A percentile compares a stretch with the other conserved stretches of the same genome.
These are phyloP conservation scores for Multifurca ochricompacta DNA, from an alignment of 768 basidiomycete genomes.

Conservation along the genomic window DNA sequence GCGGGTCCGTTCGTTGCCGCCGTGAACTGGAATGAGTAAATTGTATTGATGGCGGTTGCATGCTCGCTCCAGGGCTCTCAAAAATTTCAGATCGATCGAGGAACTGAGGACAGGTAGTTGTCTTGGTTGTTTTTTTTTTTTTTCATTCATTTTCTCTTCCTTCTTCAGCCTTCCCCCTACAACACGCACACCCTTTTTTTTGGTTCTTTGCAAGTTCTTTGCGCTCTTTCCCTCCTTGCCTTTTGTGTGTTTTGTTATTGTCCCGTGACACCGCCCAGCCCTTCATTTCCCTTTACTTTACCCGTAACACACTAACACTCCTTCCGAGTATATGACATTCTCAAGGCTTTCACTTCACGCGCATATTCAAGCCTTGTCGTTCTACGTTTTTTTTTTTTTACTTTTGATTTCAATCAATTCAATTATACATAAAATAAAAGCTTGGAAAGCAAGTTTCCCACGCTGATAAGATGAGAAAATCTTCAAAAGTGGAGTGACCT, in stretches of 20 bases:
- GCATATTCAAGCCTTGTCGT: background rate
- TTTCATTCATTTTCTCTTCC: no score
- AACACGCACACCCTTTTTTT: background rate
- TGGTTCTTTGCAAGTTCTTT: background rate
- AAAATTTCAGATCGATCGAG: background rate
- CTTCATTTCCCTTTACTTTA: no score
- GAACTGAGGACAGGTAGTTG: background rate
- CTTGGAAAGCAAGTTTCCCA: no score
- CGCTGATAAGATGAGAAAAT: constrained; percentile 1
- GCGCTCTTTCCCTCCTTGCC: background rate
- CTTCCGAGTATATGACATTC: no score
- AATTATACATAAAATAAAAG: no score
- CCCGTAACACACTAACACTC: no score
- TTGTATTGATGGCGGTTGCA: background rate
- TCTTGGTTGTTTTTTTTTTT: background rate
- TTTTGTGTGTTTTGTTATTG: background rate
- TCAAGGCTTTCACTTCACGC: no score
- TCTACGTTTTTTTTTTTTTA: no score
- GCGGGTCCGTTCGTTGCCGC: constrained; percentile 27
- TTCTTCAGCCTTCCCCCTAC: no score
- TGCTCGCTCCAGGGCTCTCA: background rate
- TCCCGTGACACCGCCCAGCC: no score
- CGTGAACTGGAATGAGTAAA: background rate
- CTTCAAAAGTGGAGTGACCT: no score
- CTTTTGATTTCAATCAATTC: no score